Percentiles rank a stretch among this genome's conserved stretches.
Conservation (phyloP, 495 filamentous ascomycete genomes). For the Neurospora sp. region DNA sequence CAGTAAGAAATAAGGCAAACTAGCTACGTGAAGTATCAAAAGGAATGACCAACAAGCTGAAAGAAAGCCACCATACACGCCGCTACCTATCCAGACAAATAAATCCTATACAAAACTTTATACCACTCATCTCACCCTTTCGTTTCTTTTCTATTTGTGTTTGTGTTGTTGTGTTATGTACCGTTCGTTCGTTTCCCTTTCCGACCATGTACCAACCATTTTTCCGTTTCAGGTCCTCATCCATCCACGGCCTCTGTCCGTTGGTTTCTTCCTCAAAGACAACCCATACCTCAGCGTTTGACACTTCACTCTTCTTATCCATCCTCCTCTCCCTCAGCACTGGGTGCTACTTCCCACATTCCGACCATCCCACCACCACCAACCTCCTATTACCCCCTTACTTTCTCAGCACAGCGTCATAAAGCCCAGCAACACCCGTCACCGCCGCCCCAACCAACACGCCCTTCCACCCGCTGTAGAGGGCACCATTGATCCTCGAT, state of each 20-base stretch:
- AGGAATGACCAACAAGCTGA: neutral
- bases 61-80: neutral
- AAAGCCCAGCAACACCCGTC: conserved; percentile 59
- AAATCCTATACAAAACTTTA: neutral
- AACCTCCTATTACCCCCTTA: conserved; percentile 17
- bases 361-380: neutral
- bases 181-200: neutral
- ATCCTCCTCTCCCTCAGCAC: neutral
- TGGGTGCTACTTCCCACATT: neutral
- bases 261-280: neutral
- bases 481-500: conserved; percentile 48
- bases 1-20: neutral
- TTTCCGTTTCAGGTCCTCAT: neutral
- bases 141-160: neutral
- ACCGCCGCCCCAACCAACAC: conserved; percentile 63
- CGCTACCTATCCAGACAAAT: neutral
- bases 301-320: neutral
- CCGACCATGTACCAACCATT: neutral
- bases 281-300: neutral
- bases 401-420: conserved; percentile 76
- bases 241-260: neutral
- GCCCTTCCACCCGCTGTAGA: conserved; percentile 63
- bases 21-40: neutral
- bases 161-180: neutral
- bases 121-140: neutral